Base-by-base conservation (phyloP, 257 asterid species). In the Solanum piurae region DNA sequence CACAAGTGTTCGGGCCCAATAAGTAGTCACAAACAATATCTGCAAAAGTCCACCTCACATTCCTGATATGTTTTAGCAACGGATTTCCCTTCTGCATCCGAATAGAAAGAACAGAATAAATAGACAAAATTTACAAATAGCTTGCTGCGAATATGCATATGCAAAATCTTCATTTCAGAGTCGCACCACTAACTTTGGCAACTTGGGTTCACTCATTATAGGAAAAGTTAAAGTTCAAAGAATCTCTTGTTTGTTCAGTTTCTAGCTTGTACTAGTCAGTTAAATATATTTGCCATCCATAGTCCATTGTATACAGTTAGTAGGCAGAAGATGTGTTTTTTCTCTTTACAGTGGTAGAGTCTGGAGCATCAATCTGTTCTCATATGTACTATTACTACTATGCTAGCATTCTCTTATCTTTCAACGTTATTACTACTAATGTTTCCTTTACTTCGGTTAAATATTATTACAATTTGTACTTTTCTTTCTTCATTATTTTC, bases 71-170 rank as follows among this genome's bases (percentile, higher is more conserved):
- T 91, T 97, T 97, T 80, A 97, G 96, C 91, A 95, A 90, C 52
- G 99, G 98, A 92, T 97, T 97, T 52, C 99, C 99, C 90, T 95
- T 97, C 99, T 97, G 98, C 95, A 94, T 36, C 37, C 42, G 60
- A 75, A 23, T 23, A 40, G 29, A 77, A 87, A 71, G 12, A 20
- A 40, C 62, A 46, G n/a, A 76, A 33, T 27, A 90, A 49, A 37
- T 38, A 25, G 69, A 46, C 40, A 66, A 38, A 71, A 37, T n/a
- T 72, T 31, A 33, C 52, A 49, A 72, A 40, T 18, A 72, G 33
- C 25, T 16, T 68, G 13, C 37, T n/a, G 33, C 2, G 1, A 23
- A 36, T 9, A 16, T 46, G 40, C 31, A 74, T 37, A 44, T 37
- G 16, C 80, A 55, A 18, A 55, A 55, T 20, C 25, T 55, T 55